Evolutionary conservation across 2,329 filamentous ascomycete genomes (phyloP).

Genomic region (Xylaria hypoxylon): DNA sequence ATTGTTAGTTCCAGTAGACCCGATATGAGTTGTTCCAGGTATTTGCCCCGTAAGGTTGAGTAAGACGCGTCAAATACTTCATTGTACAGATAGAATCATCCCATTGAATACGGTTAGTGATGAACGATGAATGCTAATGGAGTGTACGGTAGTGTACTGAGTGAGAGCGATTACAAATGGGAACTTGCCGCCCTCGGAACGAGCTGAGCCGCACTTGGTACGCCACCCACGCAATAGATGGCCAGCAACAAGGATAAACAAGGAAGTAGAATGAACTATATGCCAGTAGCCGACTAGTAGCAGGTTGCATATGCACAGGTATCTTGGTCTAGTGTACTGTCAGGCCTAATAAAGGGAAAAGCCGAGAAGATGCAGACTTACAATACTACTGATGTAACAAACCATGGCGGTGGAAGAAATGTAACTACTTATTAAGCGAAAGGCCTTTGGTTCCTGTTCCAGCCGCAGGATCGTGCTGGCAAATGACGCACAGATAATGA

Average conservation of each 20-base stretch:
- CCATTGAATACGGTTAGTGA: background rate
- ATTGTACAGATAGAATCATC: background rate
- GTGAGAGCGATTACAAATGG: background rate
- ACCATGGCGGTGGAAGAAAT: conserved; percentile 13
- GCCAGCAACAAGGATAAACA: conserved; percentile 8
- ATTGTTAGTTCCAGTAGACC: conserved; percentile 21
- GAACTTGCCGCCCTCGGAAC: background rate
- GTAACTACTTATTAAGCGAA: background rate
- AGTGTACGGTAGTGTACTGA: no score
- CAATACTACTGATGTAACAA: no score
- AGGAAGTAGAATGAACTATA: conserved; percentile 10
- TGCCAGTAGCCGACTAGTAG: background rate
- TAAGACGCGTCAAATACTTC: conserved; percentile 1
- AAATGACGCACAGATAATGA: conserved; percentile 12
- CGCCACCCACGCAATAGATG: conserved; percentile 19
- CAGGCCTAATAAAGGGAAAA: no score
- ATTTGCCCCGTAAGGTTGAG: background rate
- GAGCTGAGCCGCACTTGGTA: conserved; percentile 15
- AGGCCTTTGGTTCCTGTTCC: background rate
- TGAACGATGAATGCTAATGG: background rate
- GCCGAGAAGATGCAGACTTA: background rate
- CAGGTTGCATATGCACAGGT: no score
- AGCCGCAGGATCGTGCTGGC: background rate
- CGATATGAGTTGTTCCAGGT: conserved; percentile 13
- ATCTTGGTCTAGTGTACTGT: no score